Evolutionary conservation across 148 eudicot genomes (phyloP).

Genomic region (Vaccinium corymbosum): DNA sequence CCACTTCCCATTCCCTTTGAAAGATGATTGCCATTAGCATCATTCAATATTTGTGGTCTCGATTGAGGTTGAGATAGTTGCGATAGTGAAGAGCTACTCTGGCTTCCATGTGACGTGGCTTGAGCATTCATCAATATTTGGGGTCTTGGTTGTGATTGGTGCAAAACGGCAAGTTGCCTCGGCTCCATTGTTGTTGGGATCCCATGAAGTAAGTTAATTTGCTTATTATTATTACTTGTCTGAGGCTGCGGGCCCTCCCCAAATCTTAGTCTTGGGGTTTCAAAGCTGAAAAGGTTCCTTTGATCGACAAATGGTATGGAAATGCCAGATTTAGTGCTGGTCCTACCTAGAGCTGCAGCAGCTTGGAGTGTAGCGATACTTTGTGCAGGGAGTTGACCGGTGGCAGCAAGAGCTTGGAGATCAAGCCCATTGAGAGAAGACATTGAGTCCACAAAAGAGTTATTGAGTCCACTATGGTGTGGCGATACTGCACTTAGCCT

Average conservation of each 20-base stretch:
- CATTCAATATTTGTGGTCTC: constrained; percentile 44
- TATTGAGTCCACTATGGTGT: constrained; percentile 59
- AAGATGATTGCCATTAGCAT: constrained; percentile 37
- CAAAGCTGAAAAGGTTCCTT: constrained; percentile 77
- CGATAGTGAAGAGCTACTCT: constrained; percentile 36
- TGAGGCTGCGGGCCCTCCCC: constrained; percentile 51
- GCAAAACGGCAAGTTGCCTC: constrained; percentile 18
- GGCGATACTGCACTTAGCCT: constrained; percentile 75
- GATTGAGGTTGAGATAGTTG: constrained; percentile 53
- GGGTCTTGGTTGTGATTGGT: constrained; percentile 13
- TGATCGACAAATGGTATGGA: constrained; percentile 65
- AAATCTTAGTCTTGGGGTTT: constrained; percentile 48
- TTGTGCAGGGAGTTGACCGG: constrained; percentile 49
- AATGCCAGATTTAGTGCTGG: constrained; percentile 47
- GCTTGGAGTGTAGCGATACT: constrained; percentile 57
- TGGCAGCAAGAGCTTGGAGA: constrained; percentile 67
- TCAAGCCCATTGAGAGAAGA: constrained; percentile 63
- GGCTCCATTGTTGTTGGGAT: constrained; percentile 66
- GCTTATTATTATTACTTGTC: constrained; percentile 41
- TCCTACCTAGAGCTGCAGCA: constrained; percentile 42
- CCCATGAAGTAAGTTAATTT: constrained; percentile 72
- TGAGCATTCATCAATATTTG: constrained; percentile 32
- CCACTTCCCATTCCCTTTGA: constrained; percentile 33
- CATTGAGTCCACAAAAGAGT: constrained; percentile 57
- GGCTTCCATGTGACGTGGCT: constrained; percentile 36